Conservation (phyloP, 495 filamentous ascomycete species). For the Viridothelium virens region DNA sequence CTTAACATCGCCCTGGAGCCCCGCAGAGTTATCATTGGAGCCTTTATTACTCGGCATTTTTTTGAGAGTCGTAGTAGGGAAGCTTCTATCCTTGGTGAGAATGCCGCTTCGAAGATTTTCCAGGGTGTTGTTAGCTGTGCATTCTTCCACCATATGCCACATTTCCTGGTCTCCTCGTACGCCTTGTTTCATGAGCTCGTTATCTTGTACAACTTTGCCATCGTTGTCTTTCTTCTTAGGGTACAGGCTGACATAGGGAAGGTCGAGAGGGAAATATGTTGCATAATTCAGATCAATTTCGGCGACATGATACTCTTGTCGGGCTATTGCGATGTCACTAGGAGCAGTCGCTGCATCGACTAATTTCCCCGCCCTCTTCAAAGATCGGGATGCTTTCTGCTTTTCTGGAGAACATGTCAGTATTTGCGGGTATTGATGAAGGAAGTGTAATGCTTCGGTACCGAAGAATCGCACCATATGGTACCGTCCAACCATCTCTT, state of each 20-base stretch:
- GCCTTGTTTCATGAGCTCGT: conserved; percentile 22
- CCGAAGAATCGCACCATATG: conserved; percentile 92
- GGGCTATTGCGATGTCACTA: neutral
- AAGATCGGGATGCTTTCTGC: conserved; percentile 58
- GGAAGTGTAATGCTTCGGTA: conserved; percentile 33
- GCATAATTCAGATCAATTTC: conserved; percentile 80
- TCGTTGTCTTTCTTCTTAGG: conserved; percentile 36
- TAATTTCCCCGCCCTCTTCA: conserved; percentile 37
- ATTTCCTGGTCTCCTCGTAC: conserved; percentile 47
- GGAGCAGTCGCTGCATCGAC: neutral
- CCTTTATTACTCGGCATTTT: neutral
- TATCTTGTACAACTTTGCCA: conserved; percentile 22
- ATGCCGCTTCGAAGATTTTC: conserved; percentile 42
- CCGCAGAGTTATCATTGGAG: too few relatives aligned
- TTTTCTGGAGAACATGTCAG: conserved; percentile 50
- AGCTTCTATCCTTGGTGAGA: conserved; percentile 29
- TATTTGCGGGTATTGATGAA: neutral
- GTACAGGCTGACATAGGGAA: conserved; percentile 75
- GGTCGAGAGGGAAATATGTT: conserved; percentile 68
- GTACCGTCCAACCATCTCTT: conserved; percentile 74
- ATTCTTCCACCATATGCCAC: conserved; percentile 62
- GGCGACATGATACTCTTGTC: conserved; percentile 30
- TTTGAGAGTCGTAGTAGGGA: neutral
- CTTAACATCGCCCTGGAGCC: too few relatives aligned
- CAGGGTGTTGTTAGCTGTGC: conserved; percentile 58